Percentiles rank a stretch among this genome's conserved stretches.
Conservation (phyloP, 352 stramenopile species). For the Globisporangium viniferum region DNA sequence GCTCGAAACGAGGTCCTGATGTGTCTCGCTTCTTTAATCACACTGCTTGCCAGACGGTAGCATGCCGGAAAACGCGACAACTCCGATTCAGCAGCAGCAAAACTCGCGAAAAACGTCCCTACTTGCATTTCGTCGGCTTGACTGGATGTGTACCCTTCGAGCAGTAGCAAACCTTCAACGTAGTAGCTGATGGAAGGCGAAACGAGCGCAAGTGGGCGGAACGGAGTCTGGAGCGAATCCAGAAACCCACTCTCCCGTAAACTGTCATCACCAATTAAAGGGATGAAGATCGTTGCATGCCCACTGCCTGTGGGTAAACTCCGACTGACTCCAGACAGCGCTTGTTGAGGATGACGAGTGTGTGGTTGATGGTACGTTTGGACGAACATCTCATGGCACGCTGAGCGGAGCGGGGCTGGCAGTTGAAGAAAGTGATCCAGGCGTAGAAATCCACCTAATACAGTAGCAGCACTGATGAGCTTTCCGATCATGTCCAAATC, state of each 20-base stretch:
- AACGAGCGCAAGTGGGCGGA: conserved; percentile 29
- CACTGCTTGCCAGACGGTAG: neutral
- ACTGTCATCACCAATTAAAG: conserved; percentile 12
- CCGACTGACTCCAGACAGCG: neutral
- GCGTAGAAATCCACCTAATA: conserved; percentile 7
- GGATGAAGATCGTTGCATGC: conserved; percentile 24
- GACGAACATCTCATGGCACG: conserved; percentile 7
- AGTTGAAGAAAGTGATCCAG: conserved; percentile 7
- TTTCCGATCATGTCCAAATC: conserved; percentile 5
- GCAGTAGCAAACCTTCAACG: conserved; percentile 26
- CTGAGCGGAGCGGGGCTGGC: neutral
- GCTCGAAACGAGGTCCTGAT: conserved; percentile 6
- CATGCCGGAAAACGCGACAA: neutral
- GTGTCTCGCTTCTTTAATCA: conserved; percentile 8
- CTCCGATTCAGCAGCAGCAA: conserved; percentile 15
- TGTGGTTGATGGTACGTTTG: conserved; percentile 2
- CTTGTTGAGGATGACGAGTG: neutral
- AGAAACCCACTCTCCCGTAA: conserved; percentile 21
- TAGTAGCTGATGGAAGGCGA: conserved; percentile 21
- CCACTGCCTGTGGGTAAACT: neutral
- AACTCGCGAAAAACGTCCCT: conserved; percentile 23
- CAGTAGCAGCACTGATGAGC: neutral
- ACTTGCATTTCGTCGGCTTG: conserved; percentile 19
- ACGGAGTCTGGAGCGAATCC: conserved; percentile 27
- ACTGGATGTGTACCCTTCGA: conserved; percentile 24